Percentiles rank a stretch among this genome's conserved stretches.
phyloP scores from a whole-genome alignment of 2,329 filamentous ascomycete species.

The Colletotrichum musicola region DNA sequence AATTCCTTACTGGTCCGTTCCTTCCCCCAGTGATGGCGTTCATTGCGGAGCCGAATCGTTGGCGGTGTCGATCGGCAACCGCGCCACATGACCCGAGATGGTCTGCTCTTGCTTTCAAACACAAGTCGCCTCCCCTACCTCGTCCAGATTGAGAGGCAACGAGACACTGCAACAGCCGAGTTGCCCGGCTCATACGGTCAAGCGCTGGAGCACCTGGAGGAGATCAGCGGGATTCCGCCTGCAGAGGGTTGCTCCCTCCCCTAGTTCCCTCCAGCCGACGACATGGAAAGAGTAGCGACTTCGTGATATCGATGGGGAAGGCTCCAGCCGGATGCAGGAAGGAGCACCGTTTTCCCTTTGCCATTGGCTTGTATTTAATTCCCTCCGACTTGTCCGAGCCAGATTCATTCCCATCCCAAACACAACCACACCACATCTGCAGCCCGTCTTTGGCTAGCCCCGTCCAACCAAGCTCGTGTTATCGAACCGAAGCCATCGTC shows the following conservation, averaged over 20 bases:
- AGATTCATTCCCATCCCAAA: neutral
- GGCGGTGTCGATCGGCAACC: conserved; percentile 16
- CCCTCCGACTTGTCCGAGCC: neutral
- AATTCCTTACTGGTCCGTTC: conserved; percentile 20
- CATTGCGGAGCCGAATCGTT: conserved; percentile 20
- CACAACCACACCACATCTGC: neutral
- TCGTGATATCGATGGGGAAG: neutral
- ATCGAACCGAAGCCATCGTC: neutral
- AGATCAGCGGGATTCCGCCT: conserved; percentile 31
- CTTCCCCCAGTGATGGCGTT: neutral
- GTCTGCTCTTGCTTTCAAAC: conserved; percentile 5
- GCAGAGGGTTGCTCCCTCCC: conserved; percentile 2
- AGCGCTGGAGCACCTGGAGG: neutral
- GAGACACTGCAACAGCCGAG: neutral
- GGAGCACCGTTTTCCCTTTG: neutral
- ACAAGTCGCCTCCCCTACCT: neutral
- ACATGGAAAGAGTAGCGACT: conserved; percentile 8
- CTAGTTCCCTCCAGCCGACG: neutral
- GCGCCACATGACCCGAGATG: neutral
- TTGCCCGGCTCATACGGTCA: conserved; percentile 8
- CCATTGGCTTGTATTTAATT: neutral
- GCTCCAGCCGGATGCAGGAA: conserved; percentile 2
- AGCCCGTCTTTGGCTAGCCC: conserved; percentile 4
- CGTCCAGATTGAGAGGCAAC: neutral
- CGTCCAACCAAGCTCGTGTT: conserved; percentile 5